phyloP scores from a whole-genome alignment of 371 early-diverging fungal species.

The Apophysomyces sp. region DNA sequence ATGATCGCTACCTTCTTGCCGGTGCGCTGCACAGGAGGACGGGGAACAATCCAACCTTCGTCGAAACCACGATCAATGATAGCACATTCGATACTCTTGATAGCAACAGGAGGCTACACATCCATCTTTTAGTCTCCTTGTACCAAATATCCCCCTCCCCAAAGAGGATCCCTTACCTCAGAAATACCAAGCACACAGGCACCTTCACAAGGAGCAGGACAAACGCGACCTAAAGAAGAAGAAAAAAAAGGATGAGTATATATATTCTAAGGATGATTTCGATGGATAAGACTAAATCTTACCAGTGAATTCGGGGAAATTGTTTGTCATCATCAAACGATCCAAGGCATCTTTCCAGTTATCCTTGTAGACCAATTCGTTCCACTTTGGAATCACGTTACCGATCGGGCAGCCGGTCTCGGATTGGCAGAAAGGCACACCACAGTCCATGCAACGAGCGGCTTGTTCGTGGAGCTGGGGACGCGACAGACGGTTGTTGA shows the following conservation, averaged over 20 bases:
- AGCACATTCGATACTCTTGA: slow-evolving; percentile 96
- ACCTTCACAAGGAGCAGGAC: slow-evolving; percentile 94
- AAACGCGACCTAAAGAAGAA: slow-evolving; percentile 82
- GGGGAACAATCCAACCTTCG: slow-evolving; percentile 93
- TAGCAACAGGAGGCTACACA: slow-evolving; percentile 82
- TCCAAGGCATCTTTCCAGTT: slow-evolving; percentile 94
- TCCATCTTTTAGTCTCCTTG: too few relatives aligned
- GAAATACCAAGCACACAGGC: slow-evolving; percentile 89
- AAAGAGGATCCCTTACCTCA: slow-evolving; percentile 13
- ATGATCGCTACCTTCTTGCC: slow-evolving; percentile 87
- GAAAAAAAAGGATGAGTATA: too few relatives aligned
- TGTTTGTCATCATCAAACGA: slow-evolving; percentile 94
- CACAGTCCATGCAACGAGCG: slow-evolving; percentile 97
- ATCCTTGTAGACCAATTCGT: slow-evolving; percentile 91
- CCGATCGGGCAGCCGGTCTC: slow-evolving; percentile 96
- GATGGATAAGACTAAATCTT: not conserved
- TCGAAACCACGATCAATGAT: slow-evolving; percentile 95
- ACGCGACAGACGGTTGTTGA: slow-evolving; percentile 80
- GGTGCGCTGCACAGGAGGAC: slow-evolving; percentile 76
- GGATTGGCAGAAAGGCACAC: slow-evolving; percentile 97
- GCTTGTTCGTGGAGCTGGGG: slow-evolving; percentile 89
- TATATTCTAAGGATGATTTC: slow-evolving; percentile 18
- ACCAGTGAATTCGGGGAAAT: slow-evolving; percentile 94
- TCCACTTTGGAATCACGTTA: slow-evolving; percentile 98
- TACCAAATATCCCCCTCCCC: too few relatives aligned